A percentile compares a stretch with the other conserved stretches of the same genome.
These are phyloP conservation scores for Sclerotinia borealis DNA, from an alignment of 2,329 filamentous ascomycete species.

Conservation along the genomic window DNA sequence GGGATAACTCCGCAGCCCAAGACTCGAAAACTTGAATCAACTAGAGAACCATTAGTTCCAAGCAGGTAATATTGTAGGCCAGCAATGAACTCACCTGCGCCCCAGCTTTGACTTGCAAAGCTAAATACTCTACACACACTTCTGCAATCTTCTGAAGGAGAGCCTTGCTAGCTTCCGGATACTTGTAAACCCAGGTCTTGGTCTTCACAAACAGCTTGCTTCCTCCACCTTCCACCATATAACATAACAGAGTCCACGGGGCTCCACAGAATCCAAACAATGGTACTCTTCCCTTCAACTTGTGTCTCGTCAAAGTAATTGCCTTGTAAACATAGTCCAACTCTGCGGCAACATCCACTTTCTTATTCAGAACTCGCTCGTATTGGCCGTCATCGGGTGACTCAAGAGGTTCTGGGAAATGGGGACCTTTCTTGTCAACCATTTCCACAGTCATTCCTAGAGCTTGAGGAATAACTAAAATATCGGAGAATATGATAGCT, in stretches of 20 bases:
- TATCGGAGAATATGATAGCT: conserved; percentile 98
- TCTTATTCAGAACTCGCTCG: conserved; percentile 62
- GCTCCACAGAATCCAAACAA: conserved; percentile 95
- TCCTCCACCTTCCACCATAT: conserved; percentile 98
- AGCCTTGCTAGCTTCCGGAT: conserved; percentile 71
- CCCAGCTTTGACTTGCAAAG: conserved; percentile 84
- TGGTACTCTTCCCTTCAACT: conserved; percentile 81
- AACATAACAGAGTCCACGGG: conserved; percentile 94
- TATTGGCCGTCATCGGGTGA: conserved; percentile 81
- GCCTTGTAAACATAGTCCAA: conserved; percentile 94
- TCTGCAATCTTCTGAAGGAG: conserved; percentile 88
- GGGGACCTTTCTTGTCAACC: conserved; percentile 93
- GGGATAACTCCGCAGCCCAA: conserved; percentile 92
- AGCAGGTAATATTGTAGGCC: neutral
- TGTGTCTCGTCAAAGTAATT: conserved; percentile 83
- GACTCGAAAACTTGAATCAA: conserved; percentile 97
- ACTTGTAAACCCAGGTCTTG: conserved; percentile 96
- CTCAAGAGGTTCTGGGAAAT: conserved; percentile 80
- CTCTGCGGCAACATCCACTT: conserved; percentile 79
- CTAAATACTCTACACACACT: conserved; percentile 90
- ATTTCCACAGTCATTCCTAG: conserved; percentile 99
- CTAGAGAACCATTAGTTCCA: conserved; percentile 35
- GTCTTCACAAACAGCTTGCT: conserved; percentile 90
- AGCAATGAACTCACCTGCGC: conserved; percentile 58
- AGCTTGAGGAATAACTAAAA: conserved; percentile 93